Evolutionary conservation across 805 yeast species (phyloP).

Genomic region (Yamadazyma kitorensis): DNA sequence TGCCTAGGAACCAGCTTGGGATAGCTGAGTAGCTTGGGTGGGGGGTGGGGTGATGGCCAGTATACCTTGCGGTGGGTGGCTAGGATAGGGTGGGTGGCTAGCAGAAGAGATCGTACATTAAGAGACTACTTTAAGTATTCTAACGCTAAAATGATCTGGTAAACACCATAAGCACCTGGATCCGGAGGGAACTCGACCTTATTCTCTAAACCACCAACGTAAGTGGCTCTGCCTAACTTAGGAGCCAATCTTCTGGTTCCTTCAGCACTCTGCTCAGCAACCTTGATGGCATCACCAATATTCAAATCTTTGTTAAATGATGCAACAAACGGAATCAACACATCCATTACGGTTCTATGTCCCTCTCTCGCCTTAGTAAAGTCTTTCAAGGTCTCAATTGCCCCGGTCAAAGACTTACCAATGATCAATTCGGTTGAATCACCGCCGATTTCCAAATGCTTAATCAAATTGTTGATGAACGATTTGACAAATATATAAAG

Average conservation of each 20-base stretch:
- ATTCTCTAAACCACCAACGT: conserved; percentile 30
- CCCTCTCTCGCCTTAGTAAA: conserved; percentile 38
- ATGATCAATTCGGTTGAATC: conserved; percentile 13
- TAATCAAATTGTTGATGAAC: conserved; percentile 18
- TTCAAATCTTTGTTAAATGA: conserved; percentile 18
- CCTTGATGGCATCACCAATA: conserved; percentile 20
- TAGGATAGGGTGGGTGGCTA: not conserved
- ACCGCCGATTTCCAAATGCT: conserved; percentile 9
- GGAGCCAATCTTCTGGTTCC: conserved; percentile 33
- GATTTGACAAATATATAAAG: conserved; percentile 29
- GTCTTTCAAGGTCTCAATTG: conserved; percentile 25
- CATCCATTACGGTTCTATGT: conserved; percentile 40
- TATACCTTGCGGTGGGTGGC: too few relatives aligned
- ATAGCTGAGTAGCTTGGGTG: too few relatives aligned
- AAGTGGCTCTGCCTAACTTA: conserved; percentile 35
- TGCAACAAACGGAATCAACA: conserved; percentile 32
- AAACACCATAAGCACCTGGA: conserved; percentile 41
- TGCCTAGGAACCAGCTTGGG: too few relatives aligned
- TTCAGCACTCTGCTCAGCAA: conserved; percentile 30
- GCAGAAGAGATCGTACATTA: not conserved
- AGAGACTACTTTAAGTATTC: conserved; percentile 1
- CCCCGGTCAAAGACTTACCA: conserved; percentile 20
- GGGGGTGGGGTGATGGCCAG: too few relatives aligned
- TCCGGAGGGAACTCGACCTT: conserved; percentile 32
- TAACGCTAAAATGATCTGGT: conserved; percentile 29